Conservation (phyloP, 768 basidiomycete species). For the Melanogaster broomeanus region DNA sequence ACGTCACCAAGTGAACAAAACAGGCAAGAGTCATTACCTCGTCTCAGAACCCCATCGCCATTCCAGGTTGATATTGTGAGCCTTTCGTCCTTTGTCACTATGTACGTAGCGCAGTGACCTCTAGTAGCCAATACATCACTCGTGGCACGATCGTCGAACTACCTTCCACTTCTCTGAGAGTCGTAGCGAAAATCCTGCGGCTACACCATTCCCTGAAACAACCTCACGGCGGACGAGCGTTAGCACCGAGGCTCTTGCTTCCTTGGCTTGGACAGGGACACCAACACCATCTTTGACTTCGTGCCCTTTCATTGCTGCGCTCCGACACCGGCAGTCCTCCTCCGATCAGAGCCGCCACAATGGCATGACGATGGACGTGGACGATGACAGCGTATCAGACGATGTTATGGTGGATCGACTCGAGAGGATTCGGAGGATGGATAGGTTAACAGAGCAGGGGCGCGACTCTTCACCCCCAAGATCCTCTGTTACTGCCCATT, state of each 20-base stretch:
- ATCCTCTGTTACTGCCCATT: not conserved
- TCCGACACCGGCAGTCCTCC: not conserved
- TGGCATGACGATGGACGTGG: conserved; percentile 48
- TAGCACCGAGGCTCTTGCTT: conserved; percentile 31
- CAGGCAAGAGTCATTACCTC: conserved; percentile 17
- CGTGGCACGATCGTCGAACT: conserved; percentile 28
- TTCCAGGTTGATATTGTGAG: conserved; percentile 29
- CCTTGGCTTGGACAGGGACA: conserved; percentile 34
- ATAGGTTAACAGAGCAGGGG: not conserved
- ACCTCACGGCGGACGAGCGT: conserved; percentile 7
- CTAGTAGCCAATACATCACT: conserved; percentile 29
- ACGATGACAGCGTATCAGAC: conserved; percentile 50
- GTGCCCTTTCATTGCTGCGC: not conserved
- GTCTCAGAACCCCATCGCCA: conserved; percentile 25
- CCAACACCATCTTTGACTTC: conserved; percentile 4
- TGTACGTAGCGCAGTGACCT: conserved; percentile 13
- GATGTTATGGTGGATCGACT: conserved; percentile 50
- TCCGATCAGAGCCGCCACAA: conserved; percentile 7
- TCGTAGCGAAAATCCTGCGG: not conserved
- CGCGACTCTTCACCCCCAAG: not conserved
- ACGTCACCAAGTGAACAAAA: not conserved
- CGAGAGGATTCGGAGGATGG: conserved; percentile 42
- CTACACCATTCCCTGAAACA: not conserved
- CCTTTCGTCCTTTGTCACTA: not conserved
- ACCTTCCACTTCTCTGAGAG: conserved; percentile 12